Base-by-base conservation (phyloP, 306 rosid species). In the Trifolium repens region DNA sequence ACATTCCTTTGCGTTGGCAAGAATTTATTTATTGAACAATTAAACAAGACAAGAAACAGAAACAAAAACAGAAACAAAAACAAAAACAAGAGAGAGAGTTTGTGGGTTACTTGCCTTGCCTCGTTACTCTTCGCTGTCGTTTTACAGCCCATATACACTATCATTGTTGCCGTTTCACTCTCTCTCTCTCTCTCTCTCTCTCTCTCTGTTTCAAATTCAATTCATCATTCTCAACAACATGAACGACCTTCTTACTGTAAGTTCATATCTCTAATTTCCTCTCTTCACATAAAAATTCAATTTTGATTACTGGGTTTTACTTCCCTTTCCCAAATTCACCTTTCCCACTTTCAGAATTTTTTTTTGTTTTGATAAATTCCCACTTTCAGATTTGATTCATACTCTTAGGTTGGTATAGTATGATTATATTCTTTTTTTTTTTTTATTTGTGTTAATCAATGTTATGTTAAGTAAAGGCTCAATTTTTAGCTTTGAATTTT, bases 181-280 rank as follows among this genome's bases (percentile, higher is more conserved):
- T 82, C 69, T 53, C 55, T 67, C 72, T 73, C 66, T 71, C 62
- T 50, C 35, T 34, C 39, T 53, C 78, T 24, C 53, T 50, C 71
- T 73, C 61, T 58, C 68, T 54, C 9, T 43, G 35, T 32, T 32
- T 32, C 8, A 47, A 54, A 54, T 8, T 69, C 40, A 53, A 77
- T 75, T 75, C 54, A 50, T 82, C 61, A 40, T 75, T 43, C 90
- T 43, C 90, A 46, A 76, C 92, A 78, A 78, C 58, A 94, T 94
- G 98, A 94, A 94, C 89, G 96, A 94, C 79, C 89, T 91, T 52
- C 97, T 94, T 50, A 65, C 96, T 90, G 98, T 91, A 87, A 85
- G 81, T 80, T 60, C 16, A 55, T 67, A 37, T 58, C 74, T 73
- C 30, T 40, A 42, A 59, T 49, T 66, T 78, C 63, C 65, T 77